A percentile compares a stretch with the other conserved stretches of the same genome.
Evolutionary conservation across 2,329 filamentous ascomycete species (phyloP).

Genomic region (Macroventuria anomochaeta): DNA sequence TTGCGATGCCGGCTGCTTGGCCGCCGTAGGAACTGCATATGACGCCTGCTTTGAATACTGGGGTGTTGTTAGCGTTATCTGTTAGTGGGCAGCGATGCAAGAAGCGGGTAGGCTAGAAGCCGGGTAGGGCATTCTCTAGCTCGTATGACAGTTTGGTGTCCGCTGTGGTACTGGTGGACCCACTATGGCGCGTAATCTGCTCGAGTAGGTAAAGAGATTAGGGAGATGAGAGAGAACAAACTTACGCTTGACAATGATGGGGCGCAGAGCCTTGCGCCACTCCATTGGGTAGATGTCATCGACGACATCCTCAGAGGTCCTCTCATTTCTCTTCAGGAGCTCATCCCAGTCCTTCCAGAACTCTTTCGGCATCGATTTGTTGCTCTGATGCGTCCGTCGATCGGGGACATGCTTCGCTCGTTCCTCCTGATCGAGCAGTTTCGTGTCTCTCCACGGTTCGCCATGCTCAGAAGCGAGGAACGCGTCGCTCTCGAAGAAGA

Average conservation of each 20-base stretch:
- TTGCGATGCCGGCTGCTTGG: slow-evolving; percentile 47
- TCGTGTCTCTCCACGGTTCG: slow-evolving; percentile 43
- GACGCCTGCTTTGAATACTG: slow-evolving; percentile 57
- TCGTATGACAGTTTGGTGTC: not conserved
- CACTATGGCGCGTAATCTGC: not conserved
- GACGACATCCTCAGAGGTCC: slow-evolving; percentile 11
- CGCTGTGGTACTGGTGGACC: not conserved
- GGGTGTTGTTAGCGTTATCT: not conserved
- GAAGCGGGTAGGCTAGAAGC: slow-evolving; percentile 1
- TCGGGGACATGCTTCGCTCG: slow-evolving; percentile 50
- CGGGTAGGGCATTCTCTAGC: slow-evolving; percentile 1
- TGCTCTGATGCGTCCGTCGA: slow-evolving; percentile 48
- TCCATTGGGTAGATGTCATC: slow-evolving; percentile 45
- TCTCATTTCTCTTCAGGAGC: slow-evolving; percentile 24
- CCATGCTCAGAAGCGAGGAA: slow-evolving; percentile 50
- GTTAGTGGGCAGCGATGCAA: not conserved
- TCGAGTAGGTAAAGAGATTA: not conserved
- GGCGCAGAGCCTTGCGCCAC: slow-evolving; percentile 52
- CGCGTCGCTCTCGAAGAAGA: slow-evolving; percentile 30
- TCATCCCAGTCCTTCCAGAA: slow-evolving; percentile 51
- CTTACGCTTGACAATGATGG: slow-evolving; percentile 51
- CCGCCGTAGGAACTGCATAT: slow-evolving; percentile 44
- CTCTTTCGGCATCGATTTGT: slow-evolving; percentile 44
- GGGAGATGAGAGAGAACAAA: slow-evolving; percentile 2
- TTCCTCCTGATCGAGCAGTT: slow-evolving; percentile 51